phyloP scores from a whole-genome alignment of 2,329 filamentous ascomycete species.

The Pseudogymnoascus sp. region DNA sequence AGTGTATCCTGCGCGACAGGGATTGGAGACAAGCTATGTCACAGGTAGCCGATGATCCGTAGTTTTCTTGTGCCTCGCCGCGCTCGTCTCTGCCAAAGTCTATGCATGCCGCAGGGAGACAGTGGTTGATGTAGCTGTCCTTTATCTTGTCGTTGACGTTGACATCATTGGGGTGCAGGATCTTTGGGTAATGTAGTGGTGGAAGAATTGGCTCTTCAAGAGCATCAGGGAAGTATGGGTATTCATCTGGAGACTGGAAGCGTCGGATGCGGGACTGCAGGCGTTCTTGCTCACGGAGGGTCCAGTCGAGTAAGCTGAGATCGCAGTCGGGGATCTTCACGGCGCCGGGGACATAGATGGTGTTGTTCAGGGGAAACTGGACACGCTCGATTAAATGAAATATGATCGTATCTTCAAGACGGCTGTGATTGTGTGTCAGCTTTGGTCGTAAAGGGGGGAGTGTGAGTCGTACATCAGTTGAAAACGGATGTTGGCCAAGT shows the following conservation, averaged over 20 bases:
- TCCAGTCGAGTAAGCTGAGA: constrained; percentile 88
- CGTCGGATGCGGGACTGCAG: constrained; percentile 89
- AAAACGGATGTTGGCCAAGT: constrained; percentile 85
- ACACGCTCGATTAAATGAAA: constrained; percentile 95
- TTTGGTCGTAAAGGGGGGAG: neutral
- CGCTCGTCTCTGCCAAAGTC: constrained; percentile 69
- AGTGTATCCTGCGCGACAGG: constrained; percentile 84
- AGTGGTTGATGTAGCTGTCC: constrained; percentile 69
- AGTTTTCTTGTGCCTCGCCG: constrained; percentile 85
- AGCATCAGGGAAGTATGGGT: constrained; percentile 86
- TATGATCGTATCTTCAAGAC: constrained; percentile 94
- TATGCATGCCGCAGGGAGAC: constrained; percentile 77
- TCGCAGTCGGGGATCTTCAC: constrained; percentile 64
- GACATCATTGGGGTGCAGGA: constrained; percentile 81
- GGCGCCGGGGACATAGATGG: constrained; percentile 77
- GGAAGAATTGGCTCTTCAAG: constrained; percentile 76
- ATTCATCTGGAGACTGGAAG: constrained; percentile 93
- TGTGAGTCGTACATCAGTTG: constrained; percentile 67
- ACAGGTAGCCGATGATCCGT: constrained; percentile 82
- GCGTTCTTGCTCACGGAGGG: constrained; percentile 80
- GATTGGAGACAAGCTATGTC: constrained; percentile 89
- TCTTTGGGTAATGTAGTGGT: constrained; percentile 76
- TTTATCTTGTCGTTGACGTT: constrained; percentile 87
- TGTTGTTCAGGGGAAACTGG: constrained; percentile 89
- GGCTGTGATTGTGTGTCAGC: constrained; percentile 44